Evolutionary conservation across 768 basidiomycete species (phyloP).

Genomic region (Calvatia gigantea): DNA sequence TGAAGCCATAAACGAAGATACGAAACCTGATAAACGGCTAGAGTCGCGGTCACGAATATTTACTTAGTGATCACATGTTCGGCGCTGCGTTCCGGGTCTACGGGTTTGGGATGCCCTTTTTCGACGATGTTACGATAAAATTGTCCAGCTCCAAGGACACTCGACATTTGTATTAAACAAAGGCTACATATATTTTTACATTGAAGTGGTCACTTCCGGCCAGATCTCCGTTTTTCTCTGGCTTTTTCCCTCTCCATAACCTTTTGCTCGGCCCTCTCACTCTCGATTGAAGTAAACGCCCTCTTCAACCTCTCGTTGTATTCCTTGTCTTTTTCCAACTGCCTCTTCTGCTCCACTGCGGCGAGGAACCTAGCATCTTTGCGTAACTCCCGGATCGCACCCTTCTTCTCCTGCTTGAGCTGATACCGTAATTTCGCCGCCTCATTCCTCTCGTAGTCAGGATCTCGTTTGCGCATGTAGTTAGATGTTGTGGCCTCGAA

Average conservation of each 20-base stretch:
- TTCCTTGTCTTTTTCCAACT: slow-evolving; percentile 75
- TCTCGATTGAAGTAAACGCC: slow-evolving; percentile 72
- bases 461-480: slow-evolving; percentile 79
- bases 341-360: slow-evolving; percentile 77
- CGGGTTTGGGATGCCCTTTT: too few species aligned
- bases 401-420: slow-evolving; percentile 95
- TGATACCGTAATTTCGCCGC: slow-evolving; percentile 80
- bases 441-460: slow-evolving; percentile 88
- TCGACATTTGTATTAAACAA: background rate
- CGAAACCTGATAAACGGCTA: background rate
- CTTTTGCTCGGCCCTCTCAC: slow-evolving; percentile 94
- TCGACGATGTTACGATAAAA: too few species aligned
- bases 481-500: slow-evolving; percentile 78
- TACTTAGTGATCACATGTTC: slow-evolving; percentile 7
- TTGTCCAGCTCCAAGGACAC: background rate
- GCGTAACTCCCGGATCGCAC: slow-evolving; percentile 92
- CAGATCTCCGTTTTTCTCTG: slow-evolving; percentile 73
- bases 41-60: background rate
- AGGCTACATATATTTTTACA: background rate
- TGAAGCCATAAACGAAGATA: background rate
- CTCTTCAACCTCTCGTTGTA: slow-evolving; percentile 85
- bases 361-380: slow-evolving; percentile 96
- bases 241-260: slow-evolving; percentile 81
- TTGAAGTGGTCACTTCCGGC: slow-evolving; percentile 61
- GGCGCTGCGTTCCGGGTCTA: too few species aligned